Base-by-base conservation (phyloP, 1,284 basidiomycete genomes). In the Ustilago vetiveriae region DNA sequence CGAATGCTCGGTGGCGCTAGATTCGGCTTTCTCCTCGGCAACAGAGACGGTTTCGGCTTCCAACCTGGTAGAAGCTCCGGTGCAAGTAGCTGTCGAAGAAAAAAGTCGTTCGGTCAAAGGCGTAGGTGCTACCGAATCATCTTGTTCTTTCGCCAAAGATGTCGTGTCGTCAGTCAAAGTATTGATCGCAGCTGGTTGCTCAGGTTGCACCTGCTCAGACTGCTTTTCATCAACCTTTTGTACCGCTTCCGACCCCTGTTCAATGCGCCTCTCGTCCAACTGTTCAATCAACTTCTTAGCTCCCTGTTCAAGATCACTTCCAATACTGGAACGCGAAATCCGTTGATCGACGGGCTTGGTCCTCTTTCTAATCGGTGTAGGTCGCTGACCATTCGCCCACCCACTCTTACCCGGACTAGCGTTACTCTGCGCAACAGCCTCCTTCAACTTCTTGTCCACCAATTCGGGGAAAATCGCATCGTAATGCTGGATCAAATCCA, bases 301-400 rank as follows among this genome's bases (percentile, higher is more conserved):
- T 17, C 65, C 69, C 23, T 68, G 53, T 26, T 65, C 66, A 17
- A 63, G 35, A 29, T 64, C 64, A 11, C 48, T 53, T 7, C 56
- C 58, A 11, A 80, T 68, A 14, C 63, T 59, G 19, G 64, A 71
- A 9, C 79, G 62, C 21, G 70, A 71, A 30, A 78, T 73, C 3
- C 79, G 52, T 88, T 94, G 89, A 83, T 97, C 94, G 39, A 96
- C 85, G 0, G 90, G 90, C 0, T 90, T 89, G 1, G 94, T 95
- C 47, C 92, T 89, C 80, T 94, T 95, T 39, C 93, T 87, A 21
- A 88, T 81, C 6, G 92, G 92, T 49, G 90, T 85, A 57, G 88
- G 89, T 43, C 92, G 60, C 43, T 59, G n/a, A n/a, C n/a, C n/a
- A n/a, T n/a, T n/a, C n/a, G n/a, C 27, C 2, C 33, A 39, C 3